Conservation (phyloP, 495 filamentous ascomycete genomes). For the Delitschia confertaspora region DNA sequence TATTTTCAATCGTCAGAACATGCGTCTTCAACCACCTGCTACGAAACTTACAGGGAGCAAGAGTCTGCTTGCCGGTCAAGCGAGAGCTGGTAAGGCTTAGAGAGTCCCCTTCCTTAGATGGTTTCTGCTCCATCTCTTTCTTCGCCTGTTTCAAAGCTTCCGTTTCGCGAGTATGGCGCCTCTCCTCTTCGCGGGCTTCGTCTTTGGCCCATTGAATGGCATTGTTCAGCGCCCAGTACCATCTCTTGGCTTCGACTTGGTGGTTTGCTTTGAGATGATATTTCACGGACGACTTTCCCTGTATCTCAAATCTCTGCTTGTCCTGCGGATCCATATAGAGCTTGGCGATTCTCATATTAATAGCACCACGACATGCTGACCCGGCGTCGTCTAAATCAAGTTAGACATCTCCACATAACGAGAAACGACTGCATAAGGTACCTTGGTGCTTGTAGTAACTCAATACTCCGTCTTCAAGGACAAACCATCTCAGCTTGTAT, state of each 20-base stretch:
- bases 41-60: constrained; percentile 16
- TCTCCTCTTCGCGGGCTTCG: constrained; percentile 83
- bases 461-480: constrained; percentile 90
- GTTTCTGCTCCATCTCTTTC: constrained; percentile 48
- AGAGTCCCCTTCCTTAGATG: constrained; percentile 42
- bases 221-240: constrained; percentile 98
- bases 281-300: constrained; percentile 96
- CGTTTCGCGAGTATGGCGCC: constrained; percentile 58
- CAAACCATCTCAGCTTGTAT: constrained; percentile 96
- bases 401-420: not conserved
- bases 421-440: too few species aligned
- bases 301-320: constrained; percentile 94
- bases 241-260: constrained; percentile 81
- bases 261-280: constrained; percentile 97
- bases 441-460: constrained; percentile 98
- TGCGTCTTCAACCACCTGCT: not conserved
- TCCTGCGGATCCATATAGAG: constrained; percentile 93
- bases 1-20: not conserved
- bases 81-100: constrained; percentile 36
- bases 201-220: constrained; percentile 98
- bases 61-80: constrained; percentile 16
- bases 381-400: constrained; percentile 64
- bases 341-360: constrained; percentile 95
- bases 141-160: constrained; percentile 71
- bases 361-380: constrained; percentile 88